Percentiles rank a stretch among this genome's conserved stretches.
Conservation (phyloP, 2,329 filamentous ascomycete genomes). For the Cercospora sp. region DNA sequence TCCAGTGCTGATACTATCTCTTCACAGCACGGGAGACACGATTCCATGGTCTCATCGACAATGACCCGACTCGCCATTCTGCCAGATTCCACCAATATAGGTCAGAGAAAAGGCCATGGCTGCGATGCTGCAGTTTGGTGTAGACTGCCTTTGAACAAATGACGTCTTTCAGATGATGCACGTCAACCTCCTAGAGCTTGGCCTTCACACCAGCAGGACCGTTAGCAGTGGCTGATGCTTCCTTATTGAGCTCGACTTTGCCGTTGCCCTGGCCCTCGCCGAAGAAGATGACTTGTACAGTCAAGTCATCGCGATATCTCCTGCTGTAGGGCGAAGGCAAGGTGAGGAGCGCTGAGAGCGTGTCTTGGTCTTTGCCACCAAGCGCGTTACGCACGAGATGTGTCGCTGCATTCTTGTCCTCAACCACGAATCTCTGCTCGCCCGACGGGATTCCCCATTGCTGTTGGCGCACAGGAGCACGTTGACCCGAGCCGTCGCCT, state of each 20-base stretch:
- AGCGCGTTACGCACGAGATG: slow-evolving; percentile 94
- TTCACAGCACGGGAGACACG: not conserved
- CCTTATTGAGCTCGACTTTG: slow-evolving; percentile 78
- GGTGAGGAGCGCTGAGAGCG: slow-evolving; percentile 88
- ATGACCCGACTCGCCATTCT: not conserved
- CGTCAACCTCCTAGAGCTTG: slow-evolving; percentile 25
- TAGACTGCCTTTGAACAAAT: not conserved
- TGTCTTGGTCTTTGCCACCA: slow-evolving; percentile 88
- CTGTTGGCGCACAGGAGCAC: slow-evolving; percentile 80
- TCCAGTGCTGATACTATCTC: not conserved
- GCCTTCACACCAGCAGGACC: slow-evolving; percentile 33
- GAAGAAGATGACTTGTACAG: slow-evolving; percentile 98
- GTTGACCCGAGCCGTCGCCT: slow-evolving; percentile 64
- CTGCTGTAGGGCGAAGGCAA: slow-evolving; percentile 88
- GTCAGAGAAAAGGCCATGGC: not conserved
- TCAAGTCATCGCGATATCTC: slow-evolving; percentile 91
- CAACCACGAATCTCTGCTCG: slow-evolving; percentile 82
- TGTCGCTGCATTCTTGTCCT: slow-evolving; percentile 94
- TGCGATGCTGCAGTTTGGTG: not conserved
- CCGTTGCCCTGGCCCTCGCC: slow-evolving; percentile 76
- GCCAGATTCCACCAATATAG: not conserved
- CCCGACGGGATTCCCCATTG: slow-evolving; percentile 84
- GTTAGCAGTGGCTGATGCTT: slow-evolving; percentile 67
- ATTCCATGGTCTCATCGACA: not conserved
- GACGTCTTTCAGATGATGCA: not conserved